These are phyloP conservation scores for Rutidosis leptorrhynchoides DNA, from an alignment of 129 eudicot species.

Conservation along the genomic window DNA sequence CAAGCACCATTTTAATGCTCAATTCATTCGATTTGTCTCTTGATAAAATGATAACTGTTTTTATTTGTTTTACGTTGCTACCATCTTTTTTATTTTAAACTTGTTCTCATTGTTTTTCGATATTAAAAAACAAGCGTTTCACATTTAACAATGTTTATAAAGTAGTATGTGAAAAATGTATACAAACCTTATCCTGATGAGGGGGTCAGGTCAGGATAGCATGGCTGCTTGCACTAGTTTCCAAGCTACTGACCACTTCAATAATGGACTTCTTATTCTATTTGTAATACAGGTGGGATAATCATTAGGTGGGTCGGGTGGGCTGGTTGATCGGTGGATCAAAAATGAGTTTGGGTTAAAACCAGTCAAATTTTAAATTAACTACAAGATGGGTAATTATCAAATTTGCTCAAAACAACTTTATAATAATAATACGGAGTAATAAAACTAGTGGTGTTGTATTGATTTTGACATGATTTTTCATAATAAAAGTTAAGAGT, in stretches of 20 bases:
- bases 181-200: constrained; percentile 38
- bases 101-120: neutral
- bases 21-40: neutral
- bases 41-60: neutral
- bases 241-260: constrained; percentile 34
- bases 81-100: neutral
- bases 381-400: neutral
- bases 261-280: constrained; percentile 25
- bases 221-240: constrained; percentile 54
- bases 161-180: constrained; percentile 6
- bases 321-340: neutral
- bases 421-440: no score
- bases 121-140: constrained; percentile 21
- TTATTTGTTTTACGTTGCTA: neutral
- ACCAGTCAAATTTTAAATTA: neutral
- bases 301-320: neutral
- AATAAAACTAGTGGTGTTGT: no score
- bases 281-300: neutral
- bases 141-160: constrained; percentile 6
- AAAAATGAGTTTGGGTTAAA: neutral
- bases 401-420: neutral
- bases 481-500: no score
- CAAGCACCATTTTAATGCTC: neutral
- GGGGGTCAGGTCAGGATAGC: constrained; percentile 35
- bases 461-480: no score